A percentile compares a stretch with the other conserved stretches of the same genome.
Evolutionary conservation across 352 stramenopile genomes (phyloP).

Genomic region (Globisporangium middletonii): DNA sequence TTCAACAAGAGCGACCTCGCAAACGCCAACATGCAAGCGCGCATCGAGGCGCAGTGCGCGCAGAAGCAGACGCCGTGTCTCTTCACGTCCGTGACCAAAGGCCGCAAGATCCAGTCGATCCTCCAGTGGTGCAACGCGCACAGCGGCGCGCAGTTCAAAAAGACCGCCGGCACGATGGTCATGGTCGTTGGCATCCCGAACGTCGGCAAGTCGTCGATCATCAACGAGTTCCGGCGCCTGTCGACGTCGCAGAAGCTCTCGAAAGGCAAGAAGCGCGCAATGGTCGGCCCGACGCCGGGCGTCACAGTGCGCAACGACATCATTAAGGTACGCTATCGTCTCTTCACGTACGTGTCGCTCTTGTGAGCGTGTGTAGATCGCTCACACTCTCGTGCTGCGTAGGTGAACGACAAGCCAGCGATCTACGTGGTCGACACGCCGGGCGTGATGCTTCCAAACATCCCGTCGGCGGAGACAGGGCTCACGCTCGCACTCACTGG

Average conservation of each 20-base stretch:
- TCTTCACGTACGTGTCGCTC: background rate
- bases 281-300: constrained; percentile 75
- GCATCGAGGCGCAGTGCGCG: constrained; percentile 60
- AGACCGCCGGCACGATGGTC: constrained; percentile 80
- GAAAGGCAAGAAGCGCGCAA: constrained; percentile 76
- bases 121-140: constrained; percentile 74
- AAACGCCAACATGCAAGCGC: constrained; percentile 79
- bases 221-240: constrained; percentile 79
- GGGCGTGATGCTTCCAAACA: constrained; percentile 85
- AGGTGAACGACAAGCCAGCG: constrained; percentile 81
- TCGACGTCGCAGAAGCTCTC: constrained; percentile 69
- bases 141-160: constrained; percentile 78
- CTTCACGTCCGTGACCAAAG: constrained; percentile 78
- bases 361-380: background rate
- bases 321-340: constrained; percentile 55
- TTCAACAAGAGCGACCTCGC: constrained; percentile 87
- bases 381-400: background rate
- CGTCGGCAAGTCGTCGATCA: constrained; percentile 88
- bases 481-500: constrained; percentile 82
- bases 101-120: constrained; percentile 68
- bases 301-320: constrained; percentile 86
- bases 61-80: constrained; percentile 44
- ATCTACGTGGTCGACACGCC: constrained; percentile 89
- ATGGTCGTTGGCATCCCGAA: constrained; percentile 89
- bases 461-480: constrained; percentile 68